Percentiles rank a stretch among this genome's conserved stretches.
Conservation (phyloP, 1,139 yeast species). For the Sporopachydermia cereana region DNA sequence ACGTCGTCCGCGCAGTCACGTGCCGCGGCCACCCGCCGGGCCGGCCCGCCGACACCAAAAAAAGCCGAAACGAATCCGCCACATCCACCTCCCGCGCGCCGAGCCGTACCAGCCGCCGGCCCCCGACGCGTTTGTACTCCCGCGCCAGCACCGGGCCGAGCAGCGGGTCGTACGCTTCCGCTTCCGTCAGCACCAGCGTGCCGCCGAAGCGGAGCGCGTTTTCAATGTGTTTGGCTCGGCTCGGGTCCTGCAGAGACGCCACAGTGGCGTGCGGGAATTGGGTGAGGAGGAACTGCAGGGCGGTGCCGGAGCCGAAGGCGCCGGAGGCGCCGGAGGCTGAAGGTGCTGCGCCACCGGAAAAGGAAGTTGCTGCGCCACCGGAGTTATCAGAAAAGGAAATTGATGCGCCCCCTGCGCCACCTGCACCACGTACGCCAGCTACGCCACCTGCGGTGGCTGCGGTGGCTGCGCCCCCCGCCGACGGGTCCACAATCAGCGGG, state of each 20-base stretch:
- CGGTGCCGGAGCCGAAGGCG: too few relatives aligned
- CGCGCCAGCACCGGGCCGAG: conserved; percentile 48
- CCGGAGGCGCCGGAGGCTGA: too few relatives aligned
- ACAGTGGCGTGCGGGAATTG: conserved; percentile 15
- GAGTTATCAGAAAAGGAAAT: too few relatives aligned
- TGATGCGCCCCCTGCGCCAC: too few relatives aligned
- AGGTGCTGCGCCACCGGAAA: too few relatives aligned
- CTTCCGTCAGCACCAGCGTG: conserved; percentile 56
- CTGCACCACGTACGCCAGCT: too few relatives aligned
- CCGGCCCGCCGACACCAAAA: conserved; percentile 51
- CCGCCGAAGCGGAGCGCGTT: conserved; percentile 83
- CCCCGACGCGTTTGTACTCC: conserved; percentile 59
- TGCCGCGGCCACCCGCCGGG: conserved; percentile 37
- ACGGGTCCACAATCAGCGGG: conserved; percentile 69
- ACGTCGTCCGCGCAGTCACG: conserved; percentile 46
- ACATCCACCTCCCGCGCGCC: conserved; percentile 59
- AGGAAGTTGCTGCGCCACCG: conserved; percentile 26
- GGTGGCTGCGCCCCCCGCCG: conserved; percentile 25
- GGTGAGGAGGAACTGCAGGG: conserved; percentile 27
- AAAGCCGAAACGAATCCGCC: conserved; percentile 50
- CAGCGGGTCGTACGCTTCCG: conserved; percentile 71
- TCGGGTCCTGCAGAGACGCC: conserved; percentile 66
- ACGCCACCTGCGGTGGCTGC: too few relatives aligned
- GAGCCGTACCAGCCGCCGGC: conserved; percentile 48
- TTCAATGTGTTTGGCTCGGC: conserved; percentile 59